These are phyloP conservation scores for Chlamydomonas schloesseri DNA, from an alignment of 139 green algal genomes.

Conservation along the genomic window DNA sequence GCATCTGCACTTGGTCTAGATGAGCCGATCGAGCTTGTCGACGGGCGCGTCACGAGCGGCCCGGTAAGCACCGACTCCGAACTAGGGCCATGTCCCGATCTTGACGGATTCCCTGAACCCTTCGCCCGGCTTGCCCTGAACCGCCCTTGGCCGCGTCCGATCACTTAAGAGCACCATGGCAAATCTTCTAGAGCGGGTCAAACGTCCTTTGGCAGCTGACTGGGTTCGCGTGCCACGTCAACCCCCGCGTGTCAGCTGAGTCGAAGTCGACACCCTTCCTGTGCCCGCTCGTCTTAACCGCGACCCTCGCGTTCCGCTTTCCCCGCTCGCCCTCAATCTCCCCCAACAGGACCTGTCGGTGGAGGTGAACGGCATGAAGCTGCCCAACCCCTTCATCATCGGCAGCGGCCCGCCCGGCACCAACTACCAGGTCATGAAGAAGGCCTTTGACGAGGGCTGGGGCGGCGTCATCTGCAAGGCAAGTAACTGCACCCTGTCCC, in stretches of 20 bases:
- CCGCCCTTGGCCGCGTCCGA: background rate
- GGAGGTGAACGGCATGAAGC: slow-evolving; percentile 88
- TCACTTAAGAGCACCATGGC: background rate
- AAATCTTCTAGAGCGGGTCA: background rate
- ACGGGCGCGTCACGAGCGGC: slow-evolving; percentile 32
- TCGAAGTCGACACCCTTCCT: too few species aligned
- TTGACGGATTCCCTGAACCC: background rate
- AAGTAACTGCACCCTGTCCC: slow-evolving; percentile 70
- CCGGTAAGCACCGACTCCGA: slow-evolving; percentile 5
- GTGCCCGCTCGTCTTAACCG: too few species aligned
- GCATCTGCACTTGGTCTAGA: slow-evolving; percentile 3
- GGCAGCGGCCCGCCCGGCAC: slow-evolving; percentile 90
- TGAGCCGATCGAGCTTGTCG: slow-evolving; percentile 28
- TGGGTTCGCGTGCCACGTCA: background rate
- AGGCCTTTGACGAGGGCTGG: slow-evolving; percentile 98
- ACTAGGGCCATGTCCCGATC: background rate
- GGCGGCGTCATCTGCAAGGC: slow-evolving; percentile 96
- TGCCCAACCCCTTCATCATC: slow-evolving; percentile 99
- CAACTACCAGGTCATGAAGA: slow-evolving; percentile 85
- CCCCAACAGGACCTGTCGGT: slow-evolving; percentile 30
- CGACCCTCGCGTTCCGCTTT: too few species aligned
- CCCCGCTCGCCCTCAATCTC: background rate
- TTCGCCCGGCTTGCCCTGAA: background rate
- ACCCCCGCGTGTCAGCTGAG: background rate
- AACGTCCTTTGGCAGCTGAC: background rate